These are phyloP conservation scores for Sugiyamaella xylanicola DNA, from an alignment of 1,139 yeast species.

Conservation along the genomic window DNA sequence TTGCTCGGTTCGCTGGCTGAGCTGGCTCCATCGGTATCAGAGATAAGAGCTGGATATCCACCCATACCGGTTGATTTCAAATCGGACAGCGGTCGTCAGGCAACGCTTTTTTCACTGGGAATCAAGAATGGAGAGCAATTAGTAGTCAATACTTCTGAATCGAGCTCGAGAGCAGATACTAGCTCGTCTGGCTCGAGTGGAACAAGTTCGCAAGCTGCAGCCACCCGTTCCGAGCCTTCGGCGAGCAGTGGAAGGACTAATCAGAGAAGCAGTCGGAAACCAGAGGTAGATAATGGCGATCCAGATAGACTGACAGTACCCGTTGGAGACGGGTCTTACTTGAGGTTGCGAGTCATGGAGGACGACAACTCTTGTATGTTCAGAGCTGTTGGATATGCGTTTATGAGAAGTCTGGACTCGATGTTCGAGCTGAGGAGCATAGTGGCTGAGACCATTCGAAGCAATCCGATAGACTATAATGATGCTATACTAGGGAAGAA, in stretches of 20 bases:
- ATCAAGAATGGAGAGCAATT: constrained; percentile 63
- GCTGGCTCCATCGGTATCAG: constrained; percentile 25
- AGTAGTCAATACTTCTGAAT: constrained; percentile 39
- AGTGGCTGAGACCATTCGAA: constrained; percentile 51
- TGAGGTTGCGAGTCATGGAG: constrained; percentile 62
- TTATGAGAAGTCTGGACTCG: constrained; percentile 47
- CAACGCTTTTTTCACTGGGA: constrained; percentile 46
- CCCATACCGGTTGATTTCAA: constrained; percentile 49
- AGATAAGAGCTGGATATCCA: constrained; percentile 61
- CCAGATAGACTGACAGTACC: constrained; percentile 23
- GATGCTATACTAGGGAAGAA: constrained; percentile 64
- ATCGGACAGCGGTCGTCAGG: constrained; percentile 31
- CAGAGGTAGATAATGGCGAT: constrained; percentile 1
- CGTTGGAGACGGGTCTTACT: constrained; percentile 34
- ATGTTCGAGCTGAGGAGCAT: constrained; percentile 51
- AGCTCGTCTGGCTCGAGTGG: no score
- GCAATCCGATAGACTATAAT: constrained; percentile 52
- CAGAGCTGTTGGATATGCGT: constrained; percentile 63
- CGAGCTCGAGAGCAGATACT: no score
- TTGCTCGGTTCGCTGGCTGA: constrained; percentile 29
- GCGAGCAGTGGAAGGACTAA: neutral
- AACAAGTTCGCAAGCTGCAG: neutral
- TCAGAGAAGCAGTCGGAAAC: neutral
- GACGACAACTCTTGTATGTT: constrained; percentile 83
- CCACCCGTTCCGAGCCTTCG: no score